Base-by-base conservation (phyloP, 306 rosid genomes). In the Betula pendula region DNA sequence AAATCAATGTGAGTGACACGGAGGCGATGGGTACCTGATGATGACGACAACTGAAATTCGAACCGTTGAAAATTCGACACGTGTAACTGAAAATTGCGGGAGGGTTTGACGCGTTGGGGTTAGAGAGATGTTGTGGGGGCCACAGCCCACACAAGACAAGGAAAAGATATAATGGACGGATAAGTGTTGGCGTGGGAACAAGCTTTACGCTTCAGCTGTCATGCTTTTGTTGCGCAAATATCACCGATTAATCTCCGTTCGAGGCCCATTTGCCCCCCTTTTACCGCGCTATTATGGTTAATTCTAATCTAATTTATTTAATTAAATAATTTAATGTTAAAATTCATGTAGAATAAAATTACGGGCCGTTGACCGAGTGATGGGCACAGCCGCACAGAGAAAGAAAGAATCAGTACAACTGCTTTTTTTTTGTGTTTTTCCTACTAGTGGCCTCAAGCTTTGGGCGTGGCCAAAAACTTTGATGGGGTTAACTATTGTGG, bases 31-130 rank as follows among this genome's bases (percentile, higher is more conserved):
- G 72, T 72, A 71, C 77, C 51, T 65, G 86, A 87, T 43, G 87
- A 82, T 72, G 95, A 92, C 90, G 86, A 65, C 74, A 87, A 85
- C 84, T 87, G 74, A 22, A 74, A 62, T 70, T 44, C 52, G 44
- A 82, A 80, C 95, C 92, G 88, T 82, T 81, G 72, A 48, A 6
- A 19, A 12, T 0, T 0, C 40, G 79, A 85, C 86, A 51, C 67
- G 84, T 72, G 79, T 6, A 2, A 11, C 2, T 13, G 11, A 7
- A 1, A 12, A 17, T 0, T 1, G 0, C 1, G 7, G 19, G 60
- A 73, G 38, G 27, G 40, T 0, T 2, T 16, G 92, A 89, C 92
- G 85, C 94, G 89, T 90, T 87, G 75, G 72, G 75, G 70, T 44
- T n/a, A n/a, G 51, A 55, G 81, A 20, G 20, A 52, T n/a, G 19